Percentiles rank a stretch among this genome's conserved stretches.
These are phyloP conservation scores for Anastatica hierochuntica DNA, from an alignment of 345 rosid species.

Conservation along the genomic window DNA sequence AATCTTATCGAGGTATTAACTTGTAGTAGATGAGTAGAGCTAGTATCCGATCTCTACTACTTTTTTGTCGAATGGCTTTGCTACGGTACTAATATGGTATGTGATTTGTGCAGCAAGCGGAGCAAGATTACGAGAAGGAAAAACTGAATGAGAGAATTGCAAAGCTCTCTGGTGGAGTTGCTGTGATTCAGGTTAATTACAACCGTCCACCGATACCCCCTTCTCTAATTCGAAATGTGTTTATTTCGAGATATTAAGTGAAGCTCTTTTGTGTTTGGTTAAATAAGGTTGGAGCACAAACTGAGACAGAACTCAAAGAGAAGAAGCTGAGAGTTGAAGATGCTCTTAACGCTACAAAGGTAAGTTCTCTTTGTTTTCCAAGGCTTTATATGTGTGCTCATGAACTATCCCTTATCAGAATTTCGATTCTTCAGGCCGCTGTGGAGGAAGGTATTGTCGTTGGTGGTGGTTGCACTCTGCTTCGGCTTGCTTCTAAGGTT, in stretches of 20 bases:
- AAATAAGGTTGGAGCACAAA: conserved; percentile 78
- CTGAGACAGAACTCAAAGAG: conserved; percentile 90
- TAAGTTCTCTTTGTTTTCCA: background rate
- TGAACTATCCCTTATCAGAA: background rate
- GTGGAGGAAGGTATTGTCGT: conserved; percentile 90
- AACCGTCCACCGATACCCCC: background rate
- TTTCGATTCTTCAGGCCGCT: conserved; percentile 43
- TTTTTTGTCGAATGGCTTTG: background rate
- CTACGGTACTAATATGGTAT: background rate
- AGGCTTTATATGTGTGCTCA: background rate
- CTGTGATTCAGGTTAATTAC: conserved; percentile 58
- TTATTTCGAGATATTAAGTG: background rate
- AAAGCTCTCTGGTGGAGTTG: conserved; percentile 81
- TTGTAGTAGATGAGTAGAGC: background rate
- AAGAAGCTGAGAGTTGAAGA: conserved; percentile 97
- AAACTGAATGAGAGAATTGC: conserved; percentile 94
- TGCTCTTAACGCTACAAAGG: conserved; percentile 99
- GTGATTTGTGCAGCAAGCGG: conserved; percentile 50
- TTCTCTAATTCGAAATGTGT: no score
- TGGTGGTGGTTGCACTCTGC: conserved; percentile 81
- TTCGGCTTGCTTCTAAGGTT: conserved; percentile 61
- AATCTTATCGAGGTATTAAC: conserved; percentile 70
- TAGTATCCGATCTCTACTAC: background rate
- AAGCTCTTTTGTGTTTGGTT: conserved; percentile 3
- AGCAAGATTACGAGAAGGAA: conserved; percentile 91